Percentiles rank a stretch among this genome's conserved stretches.
phyloP scores from a whole-genome alignment of 306 rosid species.

The Rubus idaeus region DNA sequence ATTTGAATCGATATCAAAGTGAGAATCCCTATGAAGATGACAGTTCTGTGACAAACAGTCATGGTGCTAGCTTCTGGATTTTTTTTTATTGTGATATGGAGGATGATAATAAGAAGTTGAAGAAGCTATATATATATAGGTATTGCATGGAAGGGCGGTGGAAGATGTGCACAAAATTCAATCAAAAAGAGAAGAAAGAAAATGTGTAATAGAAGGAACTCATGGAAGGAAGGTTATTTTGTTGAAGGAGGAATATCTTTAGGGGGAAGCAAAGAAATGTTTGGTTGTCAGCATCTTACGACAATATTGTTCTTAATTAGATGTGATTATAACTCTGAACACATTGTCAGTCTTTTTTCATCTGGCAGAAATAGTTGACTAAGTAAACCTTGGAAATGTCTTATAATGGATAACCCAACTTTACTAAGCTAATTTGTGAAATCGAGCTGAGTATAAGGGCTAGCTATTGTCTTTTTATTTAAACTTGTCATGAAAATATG shows the following conservation, averaged over 20 bases:
- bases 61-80: conserved; percentile 33
- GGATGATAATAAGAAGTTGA: conserved; percentile 12
- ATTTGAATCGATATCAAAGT: conserved; percentile 30
- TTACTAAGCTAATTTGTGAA: neutral
- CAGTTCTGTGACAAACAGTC: conserved; percentile 32
- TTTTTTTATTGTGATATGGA: neutral
- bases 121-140: conserved; percentile 35
- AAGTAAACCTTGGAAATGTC: neutral
- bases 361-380: conserved; percentile 6
- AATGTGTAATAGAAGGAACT: conserved; percentile 28
- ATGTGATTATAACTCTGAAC: conserved; percentile 18
- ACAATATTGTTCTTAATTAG: conserved; percentile 17
- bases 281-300: conserved; percentile 33
- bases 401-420: neutral
- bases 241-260: conserved; percentile 66
- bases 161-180: conserved; percentile 11
- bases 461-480: neutral
- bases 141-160: conserved; percentile 32
- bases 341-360: neutral
- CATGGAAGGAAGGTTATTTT: conserved; percentile 11
- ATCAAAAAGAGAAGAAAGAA: neutral
- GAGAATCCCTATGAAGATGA: conserved; percentile 40
- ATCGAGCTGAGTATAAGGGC: neutral
- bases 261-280: conserved; percentile 55
- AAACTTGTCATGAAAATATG: neutral